phyloP scores from a whole-genome alignment of 306 rosid species.

The Castanea crenata region DNA sequence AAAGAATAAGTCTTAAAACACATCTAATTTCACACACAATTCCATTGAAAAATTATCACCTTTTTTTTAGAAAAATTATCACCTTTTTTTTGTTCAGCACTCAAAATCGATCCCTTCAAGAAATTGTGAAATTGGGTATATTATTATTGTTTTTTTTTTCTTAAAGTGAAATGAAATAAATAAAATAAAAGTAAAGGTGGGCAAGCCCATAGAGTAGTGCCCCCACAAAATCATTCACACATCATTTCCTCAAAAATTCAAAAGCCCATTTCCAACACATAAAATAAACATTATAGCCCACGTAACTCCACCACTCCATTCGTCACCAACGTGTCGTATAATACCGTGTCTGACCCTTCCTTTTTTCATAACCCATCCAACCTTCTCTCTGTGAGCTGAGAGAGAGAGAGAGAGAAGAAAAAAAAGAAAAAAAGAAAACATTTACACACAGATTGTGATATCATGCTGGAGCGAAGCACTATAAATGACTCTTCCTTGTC shows the following conservation, averaged over 20 bases:
- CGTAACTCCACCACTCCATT: neutral
- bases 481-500: conserved; percentile 41
- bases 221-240: conserved; percentile 61
- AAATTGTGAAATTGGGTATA: too few species aligned
- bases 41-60: too few species aligned
- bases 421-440: neutral
- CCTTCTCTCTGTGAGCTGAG: neutral
- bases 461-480: conserved; percentile 26
- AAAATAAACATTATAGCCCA: conserved; percentile 24
- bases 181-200: conserved; percentile 21
- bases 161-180: neutral
- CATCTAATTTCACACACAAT: too few species aligned
- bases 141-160: too few species aligned
- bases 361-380: neutral
- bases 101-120: too few species aligned
- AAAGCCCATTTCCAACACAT: conserved; percentile 34
- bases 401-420: neutral
- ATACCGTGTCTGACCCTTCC: conserved; percentile 25
- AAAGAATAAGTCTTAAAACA: too few species aligned
- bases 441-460: conserved; percentile 6
- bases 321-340: conserved; percentile 30
- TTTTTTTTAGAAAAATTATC: too few species aligned
- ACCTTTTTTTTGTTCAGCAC: too few species aligned
- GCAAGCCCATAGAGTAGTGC: conserved; percentile 44
- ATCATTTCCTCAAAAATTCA: conserved; percentile 22